These are phyloP conservation scores for Saccharomycopsis hybrid DNA, from an alignment of 1,139 yeast species.

Conservation along the genomic window DNA sequence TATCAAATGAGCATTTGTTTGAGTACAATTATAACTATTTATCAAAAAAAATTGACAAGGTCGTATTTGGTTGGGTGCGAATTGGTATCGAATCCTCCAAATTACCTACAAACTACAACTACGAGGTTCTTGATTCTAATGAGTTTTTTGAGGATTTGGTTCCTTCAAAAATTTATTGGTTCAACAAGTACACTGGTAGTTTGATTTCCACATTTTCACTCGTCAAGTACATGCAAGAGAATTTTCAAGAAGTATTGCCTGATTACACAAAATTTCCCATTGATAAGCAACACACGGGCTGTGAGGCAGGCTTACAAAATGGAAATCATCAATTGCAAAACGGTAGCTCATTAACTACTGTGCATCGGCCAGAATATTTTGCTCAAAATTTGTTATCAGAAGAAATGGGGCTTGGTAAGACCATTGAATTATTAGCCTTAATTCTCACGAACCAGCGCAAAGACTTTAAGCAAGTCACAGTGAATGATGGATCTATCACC, in stretches of 20 bases:
- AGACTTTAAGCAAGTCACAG: conserved; percentile 30
- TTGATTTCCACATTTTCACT: conserved; percentile 34
- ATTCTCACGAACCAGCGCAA: conserved; percentile 47
- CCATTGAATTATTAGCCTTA: conserved; percentile 73
- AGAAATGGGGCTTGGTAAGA: conserved; percentile 97
- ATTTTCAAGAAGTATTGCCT: conserved; percentile 12
- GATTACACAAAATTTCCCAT: too few species aligned
- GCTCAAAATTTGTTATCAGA: conserved; percentile 77
- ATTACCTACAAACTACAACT: neutral
- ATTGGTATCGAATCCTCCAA: neutral
- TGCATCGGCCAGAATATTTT: conserved; percentile 26
- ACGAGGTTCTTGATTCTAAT: neutral
- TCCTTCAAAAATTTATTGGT: conserved; percentile 32
- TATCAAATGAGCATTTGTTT: conserved; percentile 19
- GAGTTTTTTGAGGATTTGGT: conserved; percentile 10
- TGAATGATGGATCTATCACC: conserved; percentile 4
- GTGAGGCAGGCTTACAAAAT: too few species aligned
- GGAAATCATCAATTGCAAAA: conserved; percentile 25
- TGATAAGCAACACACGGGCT: too few species aligned
- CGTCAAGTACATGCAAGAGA: conserved; percentile 25
- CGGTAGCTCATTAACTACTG: conserved; percentile 16
- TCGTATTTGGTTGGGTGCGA: conserved; percentile 50
- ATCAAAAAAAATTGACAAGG: conserved; percentile 30
- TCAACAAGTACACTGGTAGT: conserved; percentile 45
- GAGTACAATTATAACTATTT: conserved; percentile 23